phyloP scores from a whole-genome alignment of 768 basidiomycete genomes.

The Leccinum olivaceopallidum region DNA sequence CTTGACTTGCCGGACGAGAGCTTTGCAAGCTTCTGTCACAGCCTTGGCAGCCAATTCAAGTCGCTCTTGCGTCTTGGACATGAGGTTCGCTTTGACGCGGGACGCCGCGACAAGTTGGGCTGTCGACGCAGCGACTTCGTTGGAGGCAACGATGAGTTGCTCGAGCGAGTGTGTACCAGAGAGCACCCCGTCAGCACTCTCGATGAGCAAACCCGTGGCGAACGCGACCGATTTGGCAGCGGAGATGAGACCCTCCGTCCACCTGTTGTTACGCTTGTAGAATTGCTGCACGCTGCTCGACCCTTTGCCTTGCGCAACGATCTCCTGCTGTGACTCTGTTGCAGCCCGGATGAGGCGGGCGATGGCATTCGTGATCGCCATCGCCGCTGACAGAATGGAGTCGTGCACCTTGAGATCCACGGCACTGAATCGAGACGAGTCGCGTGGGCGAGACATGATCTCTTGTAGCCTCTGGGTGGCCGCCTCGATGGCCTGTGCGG shows the following conservation, averaged over 20 bases:
- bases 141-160: constrained; percentile 99
- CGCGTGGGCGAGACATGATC: constrained; percentile 89
- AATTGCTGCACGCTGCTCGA: constrained; percentile 93
- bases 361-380: constrained; percentile 96
- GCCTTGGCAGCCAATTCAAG: constrained; percentile 97
- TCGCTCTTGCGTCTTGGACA: constrained; percentile 98
- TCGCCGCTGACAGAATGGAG: constrained; percentile 88
- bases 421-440: constrained; percentile 83
- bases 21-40: constrained; percentile 96
- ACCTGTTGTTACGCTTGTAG: constrained; percentile 99
- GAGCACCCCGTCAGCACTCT: constrained; percentile 96
- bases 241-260: constrained; percentile 99
- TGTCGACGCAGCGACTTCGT: constrained; percentile 95
- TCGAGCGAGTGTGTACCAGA: constrained; percentile 96
- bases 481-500: constrained; percentile 89
- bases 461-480: constrained; percentile 89
- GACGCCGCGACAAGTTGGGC: constrained; percentile 99
- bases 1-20: constrained; percentile 95
- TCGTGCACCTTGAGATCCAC: constrained; percentile 97
- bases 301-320: constrained; percentile 93
- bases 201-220: constrained; percentile 93
- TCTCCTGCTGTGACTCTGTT: constrained; percentile 97
- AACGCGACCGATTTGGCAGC: constrained; percentile 98
- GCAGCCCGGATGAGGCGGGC: constrained; percentile 93
- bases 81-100: constrained; percentile 95